phyloP scores from a whole-genome alignment of 208 protist species.

The Trypanosoma grayi region DNA sequence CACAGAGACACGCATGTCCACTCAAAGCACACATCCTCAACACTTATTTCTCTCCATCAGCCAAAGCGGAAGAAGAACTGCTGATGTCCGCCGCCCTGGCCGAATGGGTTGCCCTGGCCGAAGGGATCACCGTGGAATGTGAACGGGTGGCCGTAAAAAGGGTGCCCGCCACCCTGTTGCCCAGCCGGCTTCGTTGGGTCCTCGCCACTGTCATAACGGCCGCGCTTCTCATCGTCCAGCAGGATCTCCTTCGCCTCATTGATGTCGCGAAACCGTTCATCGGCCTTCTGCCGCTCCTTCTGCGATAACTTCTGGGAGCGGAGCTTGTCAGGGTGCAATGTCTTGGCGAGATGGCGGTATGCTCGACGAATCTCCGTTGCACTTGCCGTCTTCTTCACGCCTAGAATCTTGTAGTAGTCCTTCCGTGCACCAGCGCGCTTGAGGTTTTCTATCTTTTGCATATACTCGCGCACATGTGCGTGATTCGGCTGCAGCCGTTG shows the following conservation, averaged over 20 bases:
- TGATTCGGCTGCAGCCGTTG: conserved; percentile 30
- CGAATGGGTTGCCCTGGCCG: conserved; percentile 23
- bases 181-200: conserved; percentile 75
- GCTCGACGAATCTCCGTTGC: conserved; percentile 84
- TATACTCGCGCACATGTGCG: conserved; percentile 34
- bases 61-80: conserved; percentile 57
- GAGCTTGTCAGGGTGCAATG: conserved; percentile 87
- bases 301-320: conserved; percentile 68
- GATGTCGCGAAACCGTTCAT: conserved; percentile 85
- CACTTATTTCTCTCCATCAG: conserved; percentile 3
- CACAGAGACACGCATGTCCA: too few relatives aligned
- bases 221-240: conserved; percentile 81
- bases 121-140: conserved; percentile 27
- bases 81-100: conserved; percentile 34
- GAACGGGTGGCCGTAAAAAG: conserved; percentile 73
- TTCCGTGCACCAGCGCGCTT: conserved; percentile 58
- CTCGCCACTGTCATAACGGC: conserved; percentile 87
- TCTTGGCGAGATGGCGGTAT: conserved; percentile 88
- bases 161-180: conserved; percentile 38
- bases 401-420: conserved; percentile 94
- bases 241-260: conserved; percentile 92
- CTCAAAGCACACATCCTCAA: too few relatives aligned
- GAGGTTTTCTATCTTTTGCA: conserved; percentile 56
- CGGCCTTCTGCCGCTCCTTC: conserved; percentile 64
- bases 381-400: conserved; percentile 75